Base-by-base conservation (phyloP, 2,329 filamentous ascomycete species). In the Verticillium klebahnii region DNA sequence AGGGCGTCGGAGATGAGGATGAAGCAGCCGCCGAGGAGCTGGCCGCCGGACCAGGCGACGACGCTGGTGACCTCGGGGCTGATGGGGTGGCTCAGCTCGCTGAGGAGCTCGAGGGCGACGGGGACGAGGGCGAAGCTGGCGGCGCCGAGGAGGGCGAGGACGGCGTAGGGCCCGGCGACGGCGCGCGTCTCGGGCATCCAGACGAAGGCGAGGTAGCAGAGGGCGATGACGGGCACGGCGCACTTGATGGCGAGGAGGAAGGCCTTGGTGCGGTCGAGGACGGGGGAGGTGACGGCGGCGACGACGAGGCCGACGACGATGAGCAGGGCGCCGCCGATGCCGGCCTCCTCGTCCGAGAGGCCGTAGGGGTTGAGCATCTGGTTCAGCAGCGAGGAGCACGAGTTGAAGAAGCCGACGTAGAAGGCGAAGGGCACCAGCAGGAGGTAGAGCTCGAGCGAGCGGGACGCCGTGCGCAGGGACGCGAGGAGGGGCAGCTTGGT, bases 321-420 rank as follows among this genome's bases (percentile, higher is more conserved):
- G 37, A 98, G 84, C 9, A 98, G 76, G 0, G 91, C 95, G 66
- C 95, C 95, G 12, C 89, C 92, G 69, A 98, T 93, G 37, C 95
- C 95, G 25, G 94, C 91, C 61, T 97, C 84, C 66, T 89, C 89
- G 73, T 96, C 90, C 63, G 80, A 84, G 82, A 92, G 96, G 69
- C 87, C 90, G 77, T 97, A 94, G 0, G 95, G 95, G 45, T 85
- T 80, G 66, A 98, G 85, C 72, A 98, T 91, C 72, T 97, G 94
- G 78, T 94, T 96, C 11, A 98, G 82, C 1, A 98, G 85, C 1
- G 90, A 90, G 58, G 93, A 96, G 67, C 93, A 81, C 67, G 90
- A 90, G 82, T 98, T 98, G 87, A 99, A 99, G 78, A 95, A 89
- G 69, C 90, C 93, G 64, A 97, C 91, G 74, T 93, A 97, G 69